A percentile compares a stretch with the other conserved stretches of the same genome.
These are phyloP conservation scores for Peronospora farinosa DNA, from an alignment of 352 stramenopile genomes.

Conservation along the genomic window DNA sequence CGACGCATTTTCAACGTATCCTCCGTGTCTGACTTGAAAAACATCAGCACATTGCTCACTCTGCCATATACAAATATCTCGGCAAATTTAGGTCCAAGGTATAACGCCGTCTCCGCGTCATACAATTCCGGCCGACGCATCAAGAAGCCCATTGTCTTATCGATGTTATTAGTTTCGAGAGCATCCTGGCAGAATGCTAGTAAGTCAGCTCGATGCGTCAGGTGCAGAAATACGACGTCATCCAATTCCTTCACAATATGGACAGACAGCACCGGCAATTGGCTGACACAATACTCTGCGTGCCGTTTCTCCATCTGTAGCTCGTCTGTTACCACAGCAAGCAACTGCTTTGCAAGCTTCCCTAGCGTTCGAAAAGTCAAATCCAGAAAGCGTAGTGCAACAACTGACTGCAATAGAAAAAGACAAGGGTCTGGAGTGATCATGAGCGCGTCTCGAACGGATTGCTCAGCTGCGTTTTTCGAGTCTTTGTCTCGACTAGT, in stretches of 20 bases:
- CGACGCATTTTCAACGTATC: constrained; percentile 44
- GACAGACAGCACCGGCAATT: constrained; percentile 49
- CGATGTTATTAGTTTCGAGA: constrained; percentile 55
- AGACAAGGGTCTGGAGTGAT: constrained; percentile 46
- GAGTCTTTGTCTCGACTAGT: constrained; percentile 63
- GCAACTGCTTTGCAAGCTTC: constrained; percentile 70
- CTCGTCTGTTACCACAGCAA: constrained; percentile 39
- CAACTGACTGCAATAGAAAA: constrained; percentile 50
- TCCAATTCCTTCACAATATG: constrained; percentile 73
- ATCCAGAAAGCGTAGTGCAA: constrained; percentile 47
- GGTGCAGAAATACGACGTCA: constrained; percentile 48
- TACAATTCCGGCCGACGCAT: constrained; percentile 49
- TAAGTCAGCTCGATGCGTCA: constrained; percentile 35
- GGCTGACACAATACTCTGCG: constrained; percentile 45
- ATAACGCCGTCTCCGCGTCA: constrained; percentile 35
- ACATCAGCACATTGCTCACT: constrained; percentile 46
- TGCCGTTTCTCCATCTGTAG: constrained; percentile 38
- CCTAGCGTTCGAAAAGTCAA: constrained; percentile 55
- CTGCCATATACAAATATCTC: constrained; percentile 51
- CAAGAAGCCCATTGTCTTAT: constrained; percentile 62
- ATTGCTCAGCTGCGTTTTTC: constrained; percentile 43
- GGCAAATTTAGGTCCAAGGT: constrained; percentile 50
- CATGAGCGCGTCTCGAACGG: constrained; percentile 42
- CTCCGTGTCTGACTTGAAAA: constrained; percentile 49
- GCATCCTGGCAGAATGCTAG: constrained; percentile 51